Base-by-base conservation (phyloP, 257 asterid species). In the Nicotiana otophora region DNA sequence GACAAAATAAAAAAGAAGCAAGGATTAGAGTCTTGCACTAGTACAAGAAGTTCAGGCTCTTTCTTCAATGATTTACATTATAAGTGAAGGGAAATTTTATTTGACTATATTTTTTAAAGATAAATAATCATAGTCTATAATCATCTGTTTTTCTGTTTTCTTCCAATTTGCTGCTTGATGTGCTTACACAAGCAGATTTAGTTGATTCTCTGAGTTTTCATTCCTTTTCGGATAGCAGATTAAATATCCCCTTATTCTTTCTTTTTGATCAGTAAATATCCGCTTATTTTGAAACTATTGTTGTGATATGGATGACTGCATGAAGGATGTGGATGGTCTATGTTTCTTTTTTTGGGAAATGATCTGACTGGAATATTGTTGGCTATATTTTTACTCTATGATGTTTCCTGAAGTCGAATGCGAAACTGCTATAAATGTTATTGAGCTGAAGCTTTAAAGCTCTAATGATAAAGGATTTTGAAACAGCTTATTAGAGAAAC, bases 121-220 rank as follows among this genome's bases (percentile, higher is more conserved):
- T 9, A 42, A 42, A 9, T 42, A 42, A 11, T 72, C 20, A 74
- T 74, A 23, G 51, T 74, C 79, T 75, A 4, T 8, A 30, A 28
- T 75, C 28, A 26, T 51, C 64, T 60, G 17, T 48, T 75, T 75
- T 51, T 26, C 48, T 28, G 42, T 51, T 10, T 48, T 26, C 19
- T 26, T 69, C 34, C 6, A 23, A 36, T 26, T 74, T 72, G 28
- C 80, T 75, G 64, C 5, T 42, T 28, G 28, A 53, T 51, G 46
- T 28, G 46, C 80, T 15, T 51, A 64, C n/a, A 23, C 80, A 51
- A 28, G 51, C 26, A 51, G 14, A 75, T 75, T 51, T 75, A 51
- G 63, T 51, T 28, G 80, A 51, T 75, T 75, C 51, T 75, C 63
- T 75, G 16, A 51, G 80, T 75, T 75, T 51, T 75, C 28, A 28